phyloP scores from a whole-genome alignment of 2,329 filamentous ascomycete genomes.

The Phoma sp. region DNA sequence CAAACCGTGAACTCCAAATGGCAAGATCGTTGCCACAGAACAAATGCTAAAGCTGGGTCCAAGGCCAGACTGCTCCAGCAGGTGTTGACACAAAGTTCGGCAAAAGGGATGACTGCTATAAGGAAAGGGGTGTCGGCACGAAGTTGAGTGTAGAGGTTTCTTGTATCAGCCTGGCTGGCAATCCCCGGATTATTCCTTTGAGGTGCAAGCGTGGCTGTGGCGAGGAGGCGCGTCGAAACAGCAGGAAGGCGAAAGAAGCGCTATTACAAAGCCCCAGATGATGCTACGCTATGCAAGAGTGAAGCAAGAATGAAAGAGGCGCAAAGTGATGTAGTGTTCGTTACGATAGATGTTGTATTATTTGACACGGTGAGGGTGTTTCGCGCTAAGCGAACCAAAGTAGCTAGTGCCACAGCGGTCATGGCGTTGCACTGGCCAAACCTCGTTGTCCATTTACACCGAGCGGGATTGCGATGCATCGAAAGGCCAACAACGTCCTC shows the following conservation, averaged over 20 bases:
- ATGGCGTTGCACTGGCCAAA: conserved; percentile 32
- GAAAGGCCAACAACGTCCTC: conserved; percentile 7
- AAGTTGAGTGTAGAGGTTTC: neutral
- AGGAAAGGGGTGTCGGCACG: neutral
- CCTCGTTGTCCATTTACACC: conserved; percentile 29
- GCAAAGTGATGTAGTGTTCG: conserved; percentile 6
- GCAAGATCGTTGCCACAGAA: neutral
- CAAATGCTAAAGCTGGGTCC: neutral
- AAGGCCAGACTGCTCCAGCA: neutral
- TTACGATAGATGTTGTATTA: neutral
- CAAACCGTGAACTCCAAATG: neutral
- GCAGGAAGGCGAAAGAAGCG: conserved; percentile 29
- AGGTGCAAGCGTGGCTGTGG: conserved; percentile 31
- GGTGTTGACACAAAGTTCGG: neutral
- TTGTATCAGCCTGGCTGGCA: neutral
- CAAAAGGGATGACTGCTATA: neutral
- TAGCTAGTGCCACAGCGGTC: conserved; percentile 13
- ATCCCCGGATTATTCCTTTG: neutral
- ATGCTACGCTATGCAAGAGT: conserved; percentile 43
- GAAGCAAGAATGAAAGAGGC: conserved; percentile 16
- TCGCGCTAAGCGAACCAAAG: conserved; percentile 14
- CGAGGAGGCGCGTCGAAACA: conserved; percentile 28
- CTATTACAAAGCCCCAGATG: conserved; percentile 26
- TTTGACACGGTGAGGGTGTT: conserved; percentile 10
- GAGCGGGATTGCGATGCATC: conserved; percentile 24